A percentile compares a stretch with the other conserved stretches of the same genome.
phyloP scores from a whole-genome alignment of 139 green algal genomes.

The Pseudopediastrum boryanum region DNA sequence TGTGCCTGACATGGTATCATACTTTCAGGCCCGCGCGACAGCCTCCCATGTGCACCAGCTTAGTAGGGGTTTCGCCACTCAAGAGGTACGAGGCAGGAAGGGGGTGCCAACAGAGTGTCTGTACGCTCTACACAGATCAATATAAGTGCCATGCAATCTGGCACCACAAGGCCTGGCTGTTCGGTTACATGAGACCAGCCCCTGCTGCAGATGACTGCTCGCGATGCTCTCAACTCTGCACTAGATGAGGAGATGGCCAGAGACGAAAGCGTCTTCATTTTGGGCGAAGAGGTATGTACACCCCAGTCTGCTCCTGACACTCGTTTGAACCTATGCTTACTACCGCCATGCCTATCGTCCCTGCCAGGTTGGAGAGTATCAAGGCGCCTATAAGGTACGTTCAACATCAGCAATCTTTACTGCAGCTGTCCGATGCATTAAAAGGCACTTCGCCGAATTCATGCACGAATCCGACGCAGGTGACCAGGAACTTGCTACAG shows the following conservation, averaged over 20 bases:
- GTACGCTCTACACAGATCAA: too few species aligned
- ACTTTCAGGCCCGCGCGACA: too few species aligned
- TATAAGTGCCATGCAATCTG: too few species aligned
- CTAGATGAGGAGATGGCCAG: constrained; percentile 96
- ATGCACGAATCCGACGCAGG: constrained; percentile 57
- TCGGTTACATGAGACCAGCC: too few species aligned
- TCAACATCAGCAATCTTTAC: background rate
- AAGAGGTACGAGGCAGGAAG: too few species aligned
- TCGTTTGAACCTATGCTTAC: background rate
- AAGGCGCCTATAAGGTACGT: constrained; percentile 95
- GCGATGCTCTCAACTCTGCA: constrained; percentile 96
- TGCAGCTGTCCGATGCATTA: background rate
- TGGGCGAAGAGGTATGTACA: constrained; percentile 93
- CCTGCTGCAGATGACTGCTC: constrained; percentile 93
- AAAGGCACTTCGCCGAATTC: background rate
- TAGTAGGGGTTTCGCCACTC: too few species aligned
- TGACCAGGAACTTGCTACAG: constrained; percentile 93
- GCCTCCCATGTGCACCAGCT: too few species aligned
- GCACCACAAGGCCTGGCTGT: too few species aligned
- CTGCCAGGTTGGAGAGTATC: constrained; percentile 91
- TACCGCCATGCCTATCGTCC: background rate
- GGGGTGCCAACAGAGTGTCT: too few species aligned
- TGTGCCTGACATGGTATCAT: too few species aligned
- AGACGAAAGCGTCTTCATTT: constrained; percentile 94
- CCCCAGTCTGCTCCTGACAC: background rate